Conservation (phyloP, 2,329 filamentous ascomycete genomes). For the Botrytis hyacinthi region DNA sequence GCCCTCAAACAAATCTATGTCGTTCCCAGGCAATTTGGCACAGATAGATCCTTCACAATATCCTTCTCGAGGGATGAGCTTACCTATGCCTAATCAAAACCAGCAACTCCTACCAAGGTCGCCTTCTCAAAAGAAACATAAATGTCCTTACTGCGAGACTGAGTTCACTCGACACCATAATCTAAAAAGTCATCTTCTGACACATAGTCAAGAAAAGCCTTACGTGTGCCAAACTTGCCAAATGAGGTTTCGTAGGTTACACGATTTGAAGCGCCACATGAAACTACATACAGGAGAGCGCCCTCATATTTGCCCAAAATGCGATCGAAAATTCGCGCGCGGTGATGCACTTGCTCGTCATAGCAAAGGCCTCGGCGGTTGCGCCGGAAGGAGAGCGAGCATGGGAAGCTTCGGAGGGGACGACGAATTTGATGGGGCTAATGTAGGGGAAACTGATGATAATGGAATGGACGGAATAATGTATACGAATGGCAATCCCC, state of each 20-base stretch:
- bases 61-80: constrained; percentile 52
- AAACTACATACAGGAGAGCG: constrained; percentile 97
- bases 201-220: constrained; percentile 97
- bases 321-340: constrained; percentile 89
- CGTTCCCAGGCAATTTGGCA: constrained; percentile 37
- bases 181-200: constrained; percentile 93
- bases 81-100: constrained; percentile 52
- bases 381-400: constrained; percentile 85
- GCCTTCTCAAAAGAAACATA: constrained; percentile 83
- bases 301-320: constrained; percentile 91
- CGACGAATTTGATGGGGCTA: constrained; percentile 64
- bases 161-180: constrained; percentile 98
- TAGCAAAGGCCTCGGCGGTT: constrained; percentile 92
- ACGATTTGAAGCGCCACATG: constrained; percentile 92
- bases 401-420: constrained; percentile 79
- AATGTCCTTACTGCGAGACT: constrained; percentile 93
- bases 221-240: constrained; percentile 93
- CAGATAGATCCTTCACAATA: constrained; percentile 33
- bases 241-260: constrained; percentile 85
- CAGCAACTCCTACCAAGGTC: constrained; percentile 58
- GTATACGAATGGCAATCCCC: constrained; percentile 48
- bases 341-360: constrained; percentile 93
- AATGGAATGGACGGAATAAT: constrained; percentile 55
- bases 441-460: constrained; percentile 53
- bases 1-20: constrained; percentile 33